These are phyloP conservation scores for Lasiosphaeria miniovina DNA, from an alignment of 495 filamentous ascomycete genomes.

Conservation along the genomic window DNA sequence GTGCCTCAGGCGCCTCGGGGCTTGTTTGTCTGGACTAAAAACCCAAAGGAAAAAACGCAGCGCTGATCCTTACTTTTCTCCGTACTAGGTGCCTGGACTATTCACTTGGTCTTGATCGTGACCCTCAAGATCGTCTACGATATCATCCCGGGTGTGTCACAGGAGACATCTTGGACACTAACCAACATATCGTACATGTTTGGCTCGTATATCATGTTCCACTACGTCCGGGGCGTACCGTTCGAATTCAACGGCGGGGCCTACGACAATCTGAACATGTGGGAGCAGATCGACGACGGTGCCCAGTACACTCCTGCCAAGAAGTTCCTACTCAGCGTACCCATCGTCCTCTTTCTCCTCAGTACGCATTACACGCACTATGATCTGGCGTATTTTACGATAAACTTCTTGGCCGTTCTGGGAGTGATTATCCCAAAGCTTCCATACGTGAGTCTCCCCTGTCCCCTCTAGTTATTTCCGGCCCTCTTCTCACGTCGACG, in stretches of 20 bases:
- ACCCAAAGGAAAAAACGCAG: too few relatives aligned
- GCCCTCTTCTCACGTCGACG: constrained; percentile 13
- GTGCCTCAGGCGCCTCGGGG: too few relatives aligned
- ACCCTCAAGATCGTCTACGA: constrained; percentile 92
- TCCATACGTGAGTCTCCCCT: constrained; percentile 66
- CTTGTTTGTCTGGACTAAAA: too few relatives aligned
- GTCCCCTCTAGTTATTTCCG: constrained; percentile 1
- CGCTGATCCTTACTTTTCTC: too few relatives aligned
- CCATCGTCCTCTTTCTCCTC: constrained; percentile 87
- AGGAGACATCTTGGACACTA: constrained; percentile 97
- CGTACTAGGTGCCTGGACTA: constrained; percentile 86
- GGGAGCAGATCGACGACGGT: constrained; percentile 99
- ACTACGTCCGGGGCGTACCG: constrained; percentile 94
- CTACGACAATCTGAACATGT: constrained; percentile 99
- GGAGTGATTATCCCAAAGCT: constrained; percentile 94
- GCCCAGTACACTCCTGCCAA: constrained; percentile 98
- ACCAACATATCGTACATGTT: constrained; percentile 99
- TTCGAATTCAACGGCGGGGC: constrained; percentile 99
- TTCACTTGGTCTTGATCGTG: constrained; percentile 88
- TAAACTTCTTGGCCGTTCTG: constrained; percentile 90
- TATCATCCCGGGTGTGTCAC: constrained; percentile 88
- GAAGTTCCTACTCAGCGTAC: constrained; percentile 94
- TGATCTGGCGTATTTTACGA: constrained; percentile 90
- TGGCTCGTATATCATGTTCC: constrained; percentile 98
- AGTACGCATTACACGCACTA: constrained; percentile 99